Conservation (phyloP, 345 rosid species). For the Citrus sp. region DNA sequence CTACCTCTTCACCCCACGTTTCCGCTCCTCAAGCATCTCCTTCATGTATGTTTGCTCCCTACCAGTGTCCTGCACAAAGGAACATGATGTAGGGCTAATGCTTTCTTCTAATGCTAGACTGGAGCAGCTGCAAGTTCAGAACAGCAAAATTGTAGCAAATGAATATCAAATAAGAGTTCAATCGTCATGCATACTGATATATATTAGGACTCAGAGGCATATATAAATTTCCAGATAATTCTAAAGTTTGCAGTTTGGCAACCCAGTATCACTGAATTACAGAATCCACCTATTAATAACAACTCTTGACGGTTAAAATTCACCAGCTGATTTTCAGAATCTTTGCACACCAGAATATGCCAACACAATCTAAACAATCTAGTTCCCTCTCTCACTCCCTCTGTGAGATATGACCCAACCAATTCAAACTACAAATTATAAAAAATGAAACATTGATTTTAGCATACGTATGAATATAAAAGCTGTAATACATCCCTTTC, state of each 20-base stretch:
- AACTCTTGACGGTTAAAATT: not conserved
- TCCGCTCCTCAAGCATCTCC: conserved; percentile 31
- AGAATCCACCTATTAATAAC: not conserved
- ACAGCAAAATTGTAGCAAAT: not conserved
- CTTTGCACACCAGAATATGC: not conserved
- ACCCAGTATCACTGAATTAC: not conserved
- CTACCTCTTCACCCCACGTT: conserved; percentile 56
- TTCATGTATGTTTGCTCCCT: conserved; percentile 28
- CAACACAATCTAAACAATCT: not conserved
- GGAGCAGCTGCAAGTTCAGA: conserved; percentile 37
- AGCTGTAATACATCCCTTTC: too few relatives aligned
- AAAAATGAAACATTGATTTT: not conserved
- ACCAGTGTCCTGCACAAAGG: conserved; percentile 29
- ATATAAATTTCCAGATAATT: not conserved
- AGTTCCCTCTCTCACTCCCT: not conserved
- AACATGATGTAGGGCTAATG: conserved; percentile 30
- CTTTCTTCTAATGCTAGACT: conserved; percentile 37
- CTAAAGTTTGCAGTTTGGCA: not conserved
- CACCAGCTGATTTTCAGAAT: not conserved
- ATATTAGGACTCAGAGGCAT: not conserved
- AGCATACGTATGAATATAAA: not conserved
- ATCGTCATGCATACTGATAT: not conserved
- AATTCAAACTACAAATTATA: not conserved
- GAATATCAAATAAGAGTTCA: conserved; percentile 1
- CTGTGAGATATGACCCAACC: not conserved